A percentile compares a stretch with the other conserved stretches of the same genome.
phyloP scores from a whole-genome alignment of 1,284 basidiomycete species.

The Marasmius tenuissimus region DNA sequence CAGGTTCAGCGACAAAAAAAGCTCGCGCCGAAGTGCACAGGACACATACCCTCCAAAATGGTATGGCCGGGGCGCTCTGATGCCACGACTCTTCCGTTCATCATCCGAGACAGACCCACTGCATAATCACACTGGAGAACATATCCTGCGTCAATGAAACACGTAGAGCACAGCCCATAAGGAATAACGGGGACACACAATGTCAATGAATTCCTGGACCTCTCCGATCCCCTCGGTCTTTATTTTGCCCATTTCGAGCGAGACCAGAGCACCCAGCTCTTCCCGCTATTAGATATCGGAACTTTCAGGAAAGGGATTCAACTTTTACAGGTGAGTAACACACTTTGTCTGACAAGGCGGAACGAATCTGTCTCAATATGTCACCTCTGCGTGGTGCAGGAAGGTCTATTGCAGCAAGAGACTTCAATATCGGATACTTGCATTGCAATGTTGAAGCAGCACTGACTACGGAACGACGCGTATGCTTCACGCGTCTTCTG shows the following conservation, averaged over 20 bases:
- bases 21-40: not conserved
- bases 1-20: not conserved
- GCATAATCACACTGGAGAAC: constrained; percentile 49
- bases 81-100: constrained; percentile 84
- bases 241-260: constrained; percentile 97
- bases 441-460: constrained; percentile 2
- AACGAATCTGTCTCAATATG: constrained; percentile 84
- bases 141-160: constrained; percentile 4
- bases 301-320: constrained; percentile 7
- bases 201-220: constrained; percentile 94
- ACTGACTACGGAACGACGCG: constrained; percentile 57
- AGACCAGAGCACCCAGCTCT: constrained; percentile 80
- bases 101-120: constrained; percentile 87
- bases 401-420: constrained; percentile 37
- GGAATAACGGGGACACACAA: constrained; percentile 46
- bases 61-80: constrained; percentile 90
- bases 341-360: constrained; percentile 80
- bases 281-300: constrained; percentile 50
- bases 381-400: constrained; percentile 90
- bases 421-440: not conserved
- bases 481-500: constrained; percentile 73
- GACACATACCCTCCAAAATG: constrained; percentile 76
- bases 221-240: constrained; percentile 90
- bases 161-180: not conserved
- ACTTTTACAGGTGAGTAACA: constrained; percentile 7